Evolutionary conservation across 441 rosid species (phyloP).

Genomic region (Cnidoscolus chayamansa): DNA sequence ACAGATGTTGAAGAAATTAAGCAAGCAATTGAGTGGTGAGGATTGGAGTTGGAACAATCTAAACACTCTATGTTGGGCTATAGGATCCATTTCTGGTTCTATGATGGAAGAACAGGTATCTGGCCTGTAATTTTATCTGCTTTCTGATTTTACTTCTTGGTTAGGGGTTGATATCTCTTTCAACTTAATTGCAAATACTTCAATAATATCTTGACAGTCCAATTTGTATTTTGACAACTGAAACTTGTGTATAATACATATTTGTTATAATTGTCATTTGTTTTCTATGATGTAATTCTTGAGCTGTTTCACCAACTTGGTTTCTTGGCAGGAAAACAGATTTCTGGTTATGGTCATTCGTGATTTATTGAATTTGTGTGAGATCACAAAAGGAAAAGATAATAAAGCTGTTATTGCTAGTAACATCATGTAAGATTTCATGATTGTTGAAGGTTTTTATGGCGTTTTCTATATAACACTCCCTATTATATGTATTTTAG

Average conservation of each 20-base stretch:
- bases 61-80: slow-evolving; percentile 99
- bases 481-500: neutral
- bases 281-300: neutral
- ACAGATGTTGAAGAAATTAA: slow-evolving; percentile 94
- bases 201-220: neutral
- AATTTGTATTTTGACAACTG: neutral
- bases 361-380: slow-evolving; percentile 94
- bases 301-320: slow-evolving; percentile 11
- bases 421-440: slow-evolving; percentile 85
- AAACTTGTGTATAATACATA: neutral
- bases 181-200: neutral
- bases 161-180: neutral
- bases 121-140: neutral
- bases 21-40: slow-evolving; percentile 94
- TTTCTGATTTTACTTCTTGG: neutral
- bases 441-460: slow-evolving; percentile 4
- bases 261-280: neutral
- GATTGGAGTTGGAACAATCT: slow-evolving; percentile 99
- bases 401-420: slow-evolving; percentile 99
- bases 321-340: slow-evolving; percentile 80
- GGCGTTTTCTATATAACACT: neutral
- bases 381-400: slow-evolving; percentile 97
- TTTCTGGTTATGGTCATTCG: slow-evolving; percentile 99
- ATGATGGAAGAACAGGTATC: slow-evolving; percentile 99
- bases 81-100: slow-evolving; percentile 98